phyloP scores from a whole-genome alignment of 2,329 filamentous ascomycete species.

The Cytospora piceicola region DNA sequence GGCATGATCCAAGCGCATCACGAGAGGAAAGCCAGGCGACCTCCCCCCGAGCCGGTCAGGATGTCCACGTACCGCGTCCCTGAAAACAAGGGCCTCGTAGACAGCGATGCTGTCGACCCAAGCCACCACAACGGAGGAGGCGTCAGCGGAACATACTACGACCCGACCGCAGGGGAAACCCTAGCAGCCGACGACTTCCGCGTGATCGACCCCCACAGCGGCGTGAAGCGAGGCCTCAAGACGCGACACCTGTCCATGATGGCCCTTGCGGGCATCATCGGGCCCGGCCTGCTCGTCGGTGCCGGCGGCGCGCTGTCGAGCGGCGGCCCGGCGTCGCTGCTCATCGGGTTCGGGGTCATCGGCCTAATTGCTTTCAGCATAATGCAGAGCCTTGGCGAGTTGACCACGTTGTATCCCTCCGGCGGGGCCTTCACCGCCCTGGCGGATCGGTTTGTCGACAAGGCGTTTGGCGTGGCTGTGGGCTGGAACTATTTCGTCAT shows the following conservation, averaged over 20 bases:
- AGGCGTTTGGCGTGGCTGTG: conserved; percentile 68
- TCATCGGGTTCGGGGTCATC: conserved; percentile 75
- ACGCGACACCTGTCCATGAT: conserved; percentile 70
- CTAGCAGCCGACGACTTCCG: conserved; percentile 46
- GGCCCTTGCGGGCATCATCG: conserved; percentile 65
- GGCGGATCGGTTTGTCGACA: conserved; percentile 72
- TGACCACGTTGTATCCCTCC: conserved; percentile 73
- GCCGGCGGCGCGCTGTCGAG: conserved; percentile 69
- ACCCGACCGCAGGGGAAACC: conserved; percentile 28
- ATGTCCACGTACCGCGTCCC: conserved; percentile 24
- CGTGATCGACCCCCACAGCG: conserved; percentile 61
- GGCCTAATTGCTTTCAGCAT: conserved; percentile 69
- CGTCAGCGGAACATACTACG: background rate
- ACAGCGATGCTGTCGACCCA: conserved; percentile 5
- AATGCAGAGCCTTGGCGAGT: conserved; percentile 75
- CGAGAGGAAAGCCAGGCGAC: background rate
- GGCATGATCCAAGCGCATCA: too few relatives aligned
- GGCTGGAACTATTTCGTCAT: conserved; percentile 76
- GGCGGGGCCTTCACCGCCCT: conserved; percentile 73
- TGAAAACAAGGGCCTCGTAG: conserved; percentile 18
- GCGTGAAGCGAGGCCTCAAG: conserved; percentile 71
- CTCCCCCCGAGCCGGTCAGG: background rate
- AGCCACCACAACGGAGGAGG: conserved; percentile 6
- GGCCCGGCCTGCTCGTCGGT: conserved; percentile 73
- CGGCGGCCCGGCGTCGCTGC: conserved; percentile 71